phyloP scores from a whole-genome alignment of 495 filamentous ascomycete species.

The Cenococcum geophilum region DNA sequence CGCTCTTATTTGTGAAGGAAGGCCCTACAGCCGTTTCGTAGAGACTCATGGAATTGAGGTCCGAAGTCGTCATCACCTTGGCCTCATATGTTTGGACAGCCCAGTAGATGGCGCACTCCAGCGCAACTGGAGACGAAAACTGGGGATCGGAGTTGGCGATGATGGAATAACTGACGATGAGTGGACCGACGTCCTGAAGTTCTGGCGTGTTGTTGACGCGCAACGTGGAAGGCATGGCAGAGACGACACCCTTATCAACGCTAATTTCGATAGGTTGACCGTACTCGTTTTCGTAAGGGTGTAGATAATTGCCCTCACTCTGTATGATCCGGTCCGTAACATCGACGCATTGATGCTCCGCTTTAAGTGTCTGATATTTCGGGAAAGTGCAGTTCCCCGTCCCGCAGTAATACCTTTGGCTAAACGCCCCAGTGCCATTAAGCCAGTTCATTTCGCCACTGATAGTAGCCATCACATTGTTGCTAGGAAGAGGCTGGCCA shows the following conservation, averaged over 20 bases:
- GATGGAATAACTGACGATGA: slow-evolving; percentile 12
- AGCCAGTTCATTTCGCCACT: slow-evolving; percentile 10
- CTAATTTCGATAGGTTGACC: slow-evolving; percentile 1
- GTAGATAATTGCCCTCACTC: no score
- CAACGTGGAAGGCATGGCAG: slow-evolving; percentile 10
- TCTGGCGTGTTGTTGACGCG: neutral
- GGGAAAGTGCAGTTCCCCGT: slow-evolving; percentile 17
- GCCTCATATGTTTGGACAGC: slow-evolving; percentile 7
- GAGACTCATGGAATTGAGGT: no score
- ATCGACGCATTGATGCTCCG: slow-evolving; percentile 9
- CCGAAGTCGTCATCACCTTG: slow-evolving; percentile 12
- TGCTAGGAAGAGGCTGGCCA: slow-evolving; percentile 4
- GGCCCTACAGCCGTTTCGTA: neutral
- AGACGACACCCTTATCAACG: neutral
- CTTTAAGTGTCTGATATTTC: slow-evolving; percentile 11
- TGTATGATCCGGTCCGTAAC: no score
- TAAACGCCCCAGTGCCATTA: neutral
- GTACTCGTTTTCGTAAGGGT: no score
- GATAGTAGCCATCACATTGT: slow-evolving; percentile 12
- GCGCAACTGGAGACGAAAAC: slow-evolving; percentile 8
- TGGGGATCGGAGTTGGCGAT: slow-evolving; percentile 5
- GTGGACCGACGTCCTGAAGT: slow-evolving; percentile 10
- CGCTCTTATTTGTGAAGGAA: slow-evolving; percentile 9
- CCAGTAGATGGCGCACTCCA: slow-evolving; percentile 18
- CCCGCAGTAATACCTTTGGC: neutral